Evolutionary conservation across 768 basidiomycete genomes (phyloP).

Genomic region (Megacollybia marginata): DNA sequence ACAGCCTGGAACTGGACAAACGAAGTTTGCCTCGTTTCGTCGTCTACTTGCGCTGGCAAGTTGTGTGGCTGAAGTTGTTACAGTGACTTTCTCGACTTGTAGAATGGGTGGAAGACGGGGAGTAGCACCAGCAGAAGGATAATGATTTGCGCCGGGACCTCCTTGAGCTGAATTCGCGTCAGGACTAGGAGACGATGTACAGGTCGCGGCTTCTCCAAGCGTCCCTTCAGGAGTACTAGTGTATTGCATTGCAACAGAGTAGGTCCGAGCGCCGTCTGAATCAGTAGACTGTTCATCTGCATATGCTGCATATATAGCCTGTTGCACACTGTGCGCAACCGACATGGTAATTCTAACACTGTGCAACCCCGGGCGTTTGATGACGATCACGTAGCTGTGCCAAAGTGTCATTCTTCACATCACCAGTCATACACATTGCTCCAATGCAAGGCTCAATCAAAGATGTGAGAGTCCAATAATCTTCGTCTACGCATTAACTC

Average conservation of each 20-base stretch:
- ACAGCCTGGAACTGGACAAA: conserved; percentile 92
- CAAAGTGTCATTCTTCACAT: too few species aligned
- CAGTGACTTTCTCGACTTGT: conserved; percentile 90
- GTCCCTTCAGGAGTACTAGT: too few species aligned
- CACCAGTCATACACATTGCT: too few species aligned
- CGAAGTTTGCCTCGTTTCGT: conserved; percentile 86
- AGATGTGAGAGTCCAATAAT: conserved; percentile 68
- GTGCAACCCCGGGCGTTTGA: too few species aligned
- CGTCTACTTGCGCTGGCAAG: conserved; percentile 84
- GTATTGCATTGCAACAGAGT: too few species aligned
- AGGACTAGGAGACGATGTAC: conserved; percentile 24
- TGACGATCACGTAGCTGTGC: too few species aligned
- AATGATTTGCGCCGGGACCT: conserved; percentile 48
- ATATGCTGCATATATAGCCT: too few species aligned
- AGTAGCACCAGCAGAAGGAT: conserved; percentile 43
- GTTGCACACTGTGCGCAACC: too few species aligned
- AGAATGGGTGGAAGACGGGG: conserved; percentile 72
- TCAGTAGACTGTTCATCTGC: too few species aligned
- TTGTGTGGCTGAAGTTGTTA: conserved; percentile 91
- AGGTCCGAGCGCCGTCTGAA: too few species aligned
- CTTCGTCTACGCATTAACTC: conserved; percentile 76
- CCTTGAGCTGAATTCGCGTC: conserved; percentile 22
- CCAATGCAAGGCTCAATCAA: conserved; percentile 16
- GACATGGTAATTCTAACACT: too few species aligned
- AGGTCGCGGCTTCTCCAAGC: conserved; percentile 3